Conservation (phyloP, 345 rosid species). For the Turnera subulata region DNA sequence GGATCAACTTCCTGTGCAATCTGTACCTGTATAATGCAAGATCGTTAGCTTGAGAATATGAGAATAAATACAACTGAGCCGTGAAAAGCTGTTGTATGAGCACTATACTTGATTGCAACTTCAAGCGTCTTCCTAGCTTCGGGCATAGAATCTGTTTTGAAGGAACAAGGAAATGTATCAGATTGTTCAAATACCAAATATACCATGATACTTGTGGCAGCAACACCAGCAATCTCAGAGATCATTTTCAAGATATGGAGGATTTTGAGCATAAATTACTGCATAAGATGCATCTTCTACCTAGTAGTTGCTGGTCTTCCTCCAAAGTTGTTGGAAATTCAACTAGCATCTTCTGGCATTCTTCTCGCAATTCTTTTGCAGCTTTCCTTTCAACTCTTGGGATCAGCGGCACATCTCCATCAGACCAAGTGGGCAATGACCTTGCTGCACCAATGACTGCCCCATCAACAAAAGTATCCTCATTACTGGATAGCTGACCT, state of each 20-base stretch:
- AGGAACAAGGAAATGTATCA: not conserved
- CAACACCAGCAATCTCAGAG: no score
- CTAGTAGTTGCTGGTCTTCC: conserved; percentile 71
- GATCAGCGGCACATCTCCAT: conserved; percentile 68
- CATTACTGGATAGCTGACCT: conserved; percentile 41
- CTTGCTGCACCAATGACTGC: conserved; percentile 88
- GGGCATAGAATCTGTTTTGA: conserved; percentile 49
- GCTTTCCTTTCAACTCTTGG: conserved; percentile 80
- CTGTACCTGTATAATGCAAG: conserved; percentile 47
- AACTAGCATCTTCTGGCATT: conserved; percentile 68
- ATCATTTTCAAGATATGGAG: not conserved
- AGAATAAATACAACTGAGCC: not conserved
- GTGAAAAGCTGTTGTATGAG: not conserved
- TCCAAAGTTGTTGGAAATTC: conserved; percentile 61
- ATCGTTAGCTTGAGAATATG: not conserved
- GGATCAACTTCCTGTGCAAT: conserved; percentile 68
- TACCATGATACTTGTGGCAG: no score
- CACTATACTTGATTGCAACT: conserved; percentile 55
- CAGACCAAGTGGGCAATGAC: conserved; percentile 85
- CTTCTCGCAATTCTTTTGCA: conserved; percentile 72
- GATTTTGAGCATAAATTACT: not conserved
- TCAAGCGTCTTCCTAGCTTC: conserved; percentile 56
- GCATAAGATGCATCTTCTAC: conserved; percentile 24
- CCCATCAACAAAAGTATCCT: conserved; percentile 72
- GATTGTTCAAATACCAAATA: not conserved